Conservation (phyloP, 164 flowering plant genomes). For the Cinnamomum micranthum region DNA sequence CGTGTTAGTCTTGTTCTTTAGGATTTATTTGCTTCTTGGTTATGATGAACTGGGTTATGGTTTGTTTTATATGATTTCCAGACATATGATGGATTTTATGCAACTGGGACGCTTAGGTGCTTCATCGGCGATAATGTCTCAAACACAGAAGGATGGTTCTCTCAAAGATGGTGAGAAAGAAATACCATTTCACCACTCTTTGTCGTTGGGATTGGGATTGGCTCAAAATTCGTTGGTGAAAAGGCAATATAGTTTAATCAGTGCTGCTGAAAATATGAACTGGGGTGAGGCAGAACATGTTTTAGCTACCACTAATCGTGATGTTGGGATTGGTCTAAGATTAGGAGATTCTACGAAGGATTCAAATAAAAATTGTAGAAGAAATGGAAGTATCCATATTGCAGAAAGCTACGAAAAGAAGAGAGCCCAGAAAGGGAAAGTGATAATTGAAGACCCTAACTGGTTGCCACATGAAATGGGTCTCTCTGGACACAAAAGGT, state of each 20-base stretch:
- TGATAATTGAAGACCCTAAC: conserved; percentile 1
- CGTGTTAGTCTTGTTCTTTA: neutral
- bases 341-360: neutral
- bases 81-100: neutral
- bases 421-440: neutral
- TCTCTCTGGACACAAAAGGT: conserved; percentile 1
- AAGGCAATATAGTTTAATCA: neutral
- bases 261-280: neutral
- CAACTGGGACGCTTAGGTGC: conserved; percentile 5
- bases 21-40: neutral
- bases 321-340: neutral
- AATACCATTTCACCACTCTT: neutral
- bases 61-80: neutral
- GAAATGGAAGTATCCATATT: neutral
- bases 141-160: neutral
- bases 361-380: neutral
- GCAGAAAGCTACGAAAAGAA: neutral
- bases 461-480: conserved; percentile 6
- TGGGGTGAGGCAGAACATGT: neutral
- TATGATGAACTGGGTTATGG: neutral
- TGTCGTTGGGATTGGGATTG: neutral
- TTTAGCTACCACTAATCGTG: neutral
- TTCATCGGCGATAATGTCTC: neutral
- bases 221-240: neutral
- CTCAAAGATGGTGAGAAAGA: conserved; percentile 3